Conservation (phyloP, 2,329 filamentous ascomycete genomes). For the Fusarium goolgardi region DNA sequence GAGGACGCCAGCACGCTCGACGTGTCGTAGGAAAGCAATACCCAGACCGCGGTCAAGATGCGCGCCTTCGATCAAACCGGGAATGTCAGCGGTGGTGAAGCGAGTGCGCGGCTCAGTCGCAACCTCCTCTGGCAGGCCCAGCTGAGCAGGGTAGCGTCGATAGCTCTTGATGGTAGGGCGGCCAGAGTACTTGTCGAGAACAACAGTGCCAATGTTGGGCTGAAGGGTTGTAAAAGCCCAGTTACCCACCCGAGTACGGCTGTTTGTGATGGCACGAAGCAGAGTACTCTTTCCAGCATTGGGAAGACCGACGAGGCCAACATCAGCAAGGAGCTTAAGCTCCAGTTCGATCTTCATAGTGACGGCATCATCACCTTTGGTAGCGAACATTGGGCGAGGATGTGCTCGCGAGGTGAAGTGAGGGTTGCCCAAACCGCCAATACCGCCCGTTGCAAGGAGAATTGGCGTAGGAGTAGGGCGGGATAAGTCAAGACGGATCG, state of each 20-base stretch:
- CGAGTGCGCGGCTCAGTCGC: constrained; percentile 72
- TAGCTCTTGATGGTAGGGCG: constrained; percentile 67
- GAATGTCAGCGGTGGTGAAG: constrained; percentile 96
- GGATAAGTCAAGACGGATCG: constrained; percentile 78
- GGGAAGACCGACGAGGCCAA: constrained; percentile 92
- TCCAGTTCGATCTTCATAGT: constrained; percentile 86
- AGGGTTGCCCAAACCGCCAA: constrained; percentile 92
- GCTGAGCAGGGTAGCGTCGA: constrained; percentile 51
- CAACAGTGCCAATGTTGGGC: constrained; percentile 95
- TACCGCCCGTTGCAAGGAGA: constrained; percentile 85
- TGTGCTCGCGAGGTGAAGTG: constrained; percentile 86
- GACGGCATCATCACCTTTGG: constrained; percentile 83
- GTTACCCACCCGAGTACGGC: constrained; percentile 86
- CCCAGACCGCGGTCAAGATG: constrained; percentile 93
- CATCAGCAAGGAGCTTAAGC: constrained; percentile 93
- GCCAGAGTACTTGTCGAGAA: constrained; percentile 87
- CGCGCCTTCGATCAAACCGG: constrained; percentile 90
- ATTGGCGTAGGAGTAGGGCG: constrained; percentile 85
- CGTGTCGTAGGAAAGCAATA: constrained; percentile 90
- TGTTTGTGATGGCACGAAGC: constrained; percentile 86
- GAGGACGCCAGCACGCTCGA: constrained; percentile 91
- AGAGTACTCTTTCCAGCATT: constrained; percentile 97
- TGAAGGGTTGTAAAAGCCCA: constrained; percentile 98
- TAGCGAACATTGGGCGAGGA: constrained; percentile 85
- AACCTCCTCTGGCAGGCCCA: constrained; percentile 56